Base-by-base conservation (phyloP, 768 basidiomycete species). In the Boletus huronensis region DNA sequence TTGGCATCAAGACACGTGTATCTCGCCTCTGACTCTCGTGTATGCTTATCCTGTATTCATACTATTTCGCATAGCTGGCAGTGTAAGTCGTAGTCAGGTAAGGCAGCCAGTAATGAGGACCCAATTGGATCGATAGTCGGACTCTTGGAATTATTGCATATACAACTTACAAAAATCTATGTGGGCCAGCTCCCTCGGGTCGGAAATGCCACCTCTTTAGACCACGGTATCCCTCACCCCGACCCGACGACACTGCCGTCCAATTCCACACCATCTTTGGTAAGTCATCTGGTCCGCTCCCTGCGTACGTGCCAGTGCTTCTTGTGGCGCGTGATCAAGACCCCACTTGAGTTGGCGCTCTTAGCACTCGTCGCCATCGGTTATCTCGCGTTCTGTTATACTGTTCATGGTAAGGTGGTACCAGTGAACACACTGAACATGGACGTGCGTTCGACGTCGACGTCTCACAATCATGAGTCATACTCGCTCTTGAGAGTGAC, bases 371-470 rank as follows among this genome's bases (percentile, higher is more conserved):
- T 57, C 3, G 69, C 68, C 5, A 61, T 71, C 28, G 68, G 39
- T 14, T 70, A 66, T 48, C 51, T 71, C 9, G 57, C 58, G 0
- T 70, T 71, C 31, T 72, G 69, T 51, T 72, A 64, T 29, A 43
- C 58, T 3, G 66, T 63, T 40, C 64, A 66, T 28, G 52, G 55
- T 8, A 61, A 28, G 26, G 48, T 54, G 5, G 59, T 70, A 13
- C 68, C 70, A 26, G 59, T 70, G 39, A 67, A 53, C n/a, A 58
- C 61, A 6, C 57, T n/a, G n/a, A n/a, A n/a, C n/a, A n/a, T n/a
- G n/a, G n/a, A n/a, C n/a, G n/a, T n/a, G n/a, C n/a, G n/a, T n/a
- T n/a, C n/a, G n/a, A n/a, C n/a, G n/a, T n/a, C n/a, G n/a, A 57
- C 7, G 1, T 42, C 19, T 28, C 5, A n/a, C n/a, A n/a, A n/a